phyloP scores from a whole-genome alignment of 2,329 filamentous ascomycete genomes.

The Bipolaris sorokiniana region DNA sequence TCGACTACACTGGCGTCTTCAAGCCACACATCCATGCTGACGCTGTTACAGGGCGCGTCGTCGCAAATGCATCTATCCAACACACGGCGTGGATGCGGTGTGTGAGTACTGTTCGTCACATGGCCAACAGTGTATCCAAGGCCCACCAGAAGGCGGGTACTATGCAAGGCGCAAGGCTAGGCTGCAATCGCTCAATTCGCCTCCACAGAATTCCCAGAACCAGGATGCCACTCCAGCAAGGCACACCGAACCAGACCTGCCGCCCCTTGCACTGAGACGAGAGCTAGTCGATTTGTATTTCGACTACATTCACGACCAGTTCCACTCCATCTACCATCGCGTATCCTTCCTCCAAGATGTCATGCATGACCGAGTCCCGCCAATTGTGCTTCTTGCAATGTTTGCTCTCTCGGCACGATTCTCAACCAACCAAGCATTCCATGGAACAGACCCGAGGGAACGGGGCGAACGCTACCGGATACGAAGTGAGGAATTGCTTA shows the following conservation, averaged over 20 bases:
- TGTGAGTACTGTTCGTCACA: constrained; percentile 31
- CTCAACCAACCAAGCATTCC: constrained; percentile 22
- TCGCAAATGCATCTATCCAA: constrained; percentile 32
- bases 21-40: constrained; percentile 7
- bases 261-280: constrained; percentile 22
- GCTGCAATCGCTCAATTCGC: constrained; percentile 15
- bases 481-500: constrained; percentile 27
- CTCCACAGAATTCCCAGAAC: constrained; percentile 5
- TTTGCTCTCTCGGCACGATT: constrained; percentile 32
- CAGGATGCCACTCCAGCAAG: constrained; percentile 12
- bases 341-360: constrained; percentile 29
- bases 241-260: constrained; percentile 16
- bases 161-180: constrained; percentile 31
- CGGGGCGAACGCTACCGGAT: constrained; percentile 26
- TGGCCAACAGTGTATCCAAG: constrained; percentile 28
- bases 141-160: constrained; percentile 32
- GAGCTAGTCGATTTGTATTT: constrained; percentile 31
- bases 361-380: constrained; percentile 20
- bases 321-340: constrained; percentile 33
- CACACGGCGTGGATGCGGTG: constrained; percentile 16
- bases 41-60: constrained; percentile 24
- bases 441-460: constrained; percentile 22
- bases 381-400: constrained; percentile 27
- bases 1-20: neutral
- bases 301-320: constrained; percentile 36